Evolutionary conservation across 352 stramenopile species (phyloP).

Genomic region (Aphanomyces euteiches): DNA sequence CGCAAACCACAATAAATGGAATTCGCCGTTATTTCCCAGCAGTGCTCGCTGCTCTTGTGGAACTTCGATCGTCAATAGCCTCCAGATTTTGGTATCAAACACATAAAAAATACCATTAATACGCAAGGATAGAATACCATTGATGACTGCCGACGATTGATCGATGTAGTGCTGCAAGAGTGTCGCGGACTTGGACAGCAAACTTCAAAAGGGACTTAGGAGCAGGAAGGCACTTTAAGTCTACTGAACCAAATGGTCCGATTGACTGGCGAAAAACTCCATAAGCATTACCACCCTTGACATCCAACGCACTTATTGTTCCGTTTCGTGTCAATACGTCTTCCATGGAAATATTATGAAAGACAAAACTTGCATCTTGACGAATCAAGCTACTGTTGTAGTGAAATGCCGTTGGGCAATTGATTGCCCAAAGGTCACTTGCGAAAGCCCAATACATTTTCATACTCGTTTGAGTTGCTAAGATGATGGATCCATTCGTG

Average conservation of each 20-base stretch:
- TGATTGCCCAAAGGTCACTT: constrained; percentile 15
- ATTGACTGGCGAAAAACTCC: background rate
- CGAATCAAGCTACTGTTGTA: background rate
- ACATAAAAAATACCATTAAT: background rate
- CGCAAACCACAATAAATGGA: too few species aligned
- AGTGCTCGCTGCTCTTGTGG: background rate
- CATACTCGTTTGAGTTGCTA: background rate
- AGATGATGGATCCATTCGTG: background rate
- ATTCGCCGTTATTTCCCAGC: background rate
- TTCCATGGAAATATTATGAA: constrained; percentile 9
- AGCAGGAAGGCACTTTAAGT: background rate
- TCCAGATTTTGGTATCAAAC: constrained; percentile 14
- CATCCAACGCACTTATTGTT: background rate
- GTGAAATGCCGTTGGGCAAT: background rate
- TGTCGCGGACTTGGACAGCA: too few species aligned
- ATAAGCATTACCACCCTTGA: too few species aligned
- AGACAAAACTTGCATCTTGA: background rate
- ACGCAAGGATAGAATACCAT: background rate
- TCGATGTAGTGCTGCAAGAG: too few species aligned
- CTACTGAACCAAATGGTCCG: constrained; percentile 9
- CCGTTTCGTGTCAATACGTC: background rate
- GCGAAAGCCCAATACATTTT: constrained; percentile 21
- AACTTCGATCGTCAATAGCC: background rate
- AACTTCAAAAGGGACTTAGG: background rate
- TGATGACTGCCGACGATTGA: background rate